Conservation (phyloP, 345 rosid species). For the Salix arbutifolia region DNA sequence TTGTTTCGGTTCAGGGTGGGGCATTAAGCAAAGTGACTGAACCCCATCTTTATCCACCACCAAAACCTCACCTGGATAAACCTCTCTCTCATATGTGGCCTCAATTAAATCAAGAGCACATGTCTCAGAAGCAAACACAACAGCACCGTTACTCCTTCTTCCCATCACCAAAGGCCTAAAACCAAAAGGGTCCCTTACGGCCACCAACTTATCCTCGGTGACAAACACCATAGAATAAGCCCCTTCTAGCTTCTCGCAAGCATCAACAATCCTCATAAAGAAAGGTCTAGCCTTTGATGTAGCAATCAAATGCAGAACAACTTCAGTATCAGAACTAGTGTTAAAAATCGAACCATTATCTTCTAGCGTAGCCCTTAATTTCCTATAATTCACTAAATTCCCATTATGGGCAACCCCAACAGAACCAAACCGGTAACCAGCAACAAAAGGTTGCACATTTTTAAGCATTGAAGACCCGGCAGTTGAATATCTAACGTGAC, state of each 20-base stretch:
- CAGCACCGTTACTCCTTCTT: constrained; percentile 86
- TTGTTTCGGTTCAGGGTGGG: constrained; percentile 66
- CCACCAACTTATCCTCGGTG: constrained; percentile 90
- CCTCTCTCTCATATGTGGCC: constrained; percentile 90
- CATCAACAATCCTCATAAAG: constrained; percentile 85
- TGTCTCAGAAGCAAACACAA: constrained; percentile 90
- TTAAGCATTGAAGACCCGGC: constrained; percentile 93
- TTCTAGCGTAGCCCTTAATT: constrained; percentile 66
- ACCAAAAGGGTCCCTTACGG: constrained; percentile 84
- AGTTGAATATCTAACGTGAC: constrained; percentile 93
- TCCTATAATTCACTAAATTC: constrained; percentile 70
- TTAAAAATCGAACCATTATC: constrained; percentile 89
- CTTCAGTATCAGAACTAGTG: constrained; percentile 94
- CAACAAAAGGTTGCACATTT: constrained; percentile 97
- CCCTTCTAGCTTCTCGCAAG: constrained; percentile 78
- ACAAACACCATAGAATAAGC: constrained; percentile 96
- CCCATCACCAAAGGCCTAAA: constrained; percentile 96
- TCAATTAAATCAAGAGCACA: constrained; percentile 98
- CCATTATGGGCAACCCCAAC: constrained; percentile 97
- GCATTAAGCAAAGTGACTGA: constrained; percentile 70
- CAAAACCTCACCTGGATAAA: constrained; percentile 84
- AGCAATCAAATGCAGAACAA: constrained; percentile 91
- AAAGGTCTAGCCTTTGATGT: constrained; percentile 86
- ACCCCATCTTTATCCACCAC: constrained; percentile 85
- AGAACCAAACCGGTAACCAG: constrained; percentile 81